Evolutionary conservation across 805 yeast genomes (phyloP).

Genomic region (Schwanniomyces yamadae): DNA sequence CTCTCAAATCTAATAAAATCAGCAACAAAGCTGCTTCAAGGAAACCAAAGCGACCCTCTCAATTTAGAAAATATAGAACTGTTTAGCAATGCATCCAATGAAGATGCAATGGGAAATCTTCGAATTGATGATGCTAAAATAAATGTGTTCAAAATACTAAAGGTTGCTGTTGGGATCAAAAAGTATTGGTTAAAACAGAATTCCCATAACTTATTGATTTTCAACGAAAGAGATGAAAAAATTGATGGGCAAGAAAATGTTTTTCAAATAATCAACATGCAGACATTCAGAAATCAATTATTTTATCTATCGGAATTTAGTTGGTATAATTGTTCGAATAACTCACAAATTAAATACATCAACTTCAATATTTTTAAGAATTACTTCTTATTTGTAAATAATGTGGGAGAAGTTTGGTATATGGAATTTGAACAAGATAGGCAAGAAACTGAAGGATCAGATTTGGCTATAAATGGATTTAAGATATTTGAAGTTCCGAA

Average conservation of each 20-base stretch:
- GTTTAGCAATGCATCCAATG: constrained; percentile 24
- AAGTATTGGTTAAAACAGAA: constrained; percentile 38
- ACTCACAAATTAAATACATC: constrained; percentile 17
- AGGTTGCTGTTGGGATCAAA: constrained; percentile 29
- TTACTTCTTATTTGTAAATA: constrained; percentile 29
- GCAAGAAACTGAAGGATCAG: constrained; percentile 1
- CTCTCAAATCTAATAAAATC: constrained; percentile 27
- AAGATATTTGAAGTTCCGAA: constrained; percentile 8
- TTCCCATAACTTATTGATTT: constrained; percentile 37
- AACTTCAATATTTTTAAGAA: constrained; percentile 25
- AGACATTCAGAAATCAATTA: constrained; percentile 28
- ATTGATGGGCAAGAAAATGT: constrained; percentile 9
- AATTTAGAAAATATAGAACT: constrained; percentile 38
- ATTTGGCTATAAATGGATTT: constrained; percentile 11
- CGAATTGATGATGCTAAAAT: constrained; percentile 27
- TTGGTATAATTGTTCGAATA: constrained; percentile 22
- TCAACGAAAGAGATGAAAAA: constrained; percentile 20
- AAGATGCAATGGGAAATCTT: constrained; percentile 30
- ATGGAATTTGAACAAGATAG: constrained; percentile 9
- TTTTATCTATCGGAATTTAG: constrained; percentile 23
- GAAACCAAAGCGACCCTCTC: constrained; percentile 15
- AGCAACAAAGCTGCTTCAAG: constrained; percentile 34
- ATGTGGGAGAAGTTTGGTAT: constrained; percentile 25
- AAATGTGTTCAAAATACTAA: constrained; percentile 30
- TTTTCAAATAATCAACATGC: constrained; percentile 36